Conservation (phyloP, 192 early-diverging fungal species). For the Podila horticola region DNA sequence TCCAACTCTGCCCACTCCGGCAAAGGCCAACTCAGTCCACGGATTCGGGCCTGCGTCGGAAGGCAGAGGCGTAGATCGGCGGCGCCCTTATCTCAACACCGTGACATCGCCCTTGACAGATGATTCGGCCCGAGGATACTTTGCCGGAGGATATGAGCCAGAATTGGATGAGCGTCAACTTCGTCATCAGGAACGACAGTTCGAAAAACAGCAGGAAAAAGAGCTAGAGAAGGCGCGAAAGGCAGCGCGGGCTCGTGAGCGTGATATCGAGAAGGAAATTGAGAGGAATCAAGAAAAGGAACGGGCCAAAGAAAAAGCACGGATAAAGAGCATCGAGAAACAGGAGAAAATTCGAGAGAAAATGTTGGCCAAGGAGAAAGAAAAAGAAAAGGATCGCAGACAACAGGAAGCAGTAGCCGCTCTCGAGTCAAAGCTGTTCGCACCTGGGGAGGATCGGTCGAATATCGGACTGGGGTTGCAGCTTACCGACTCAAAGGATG, state of each 20-base stretch:
- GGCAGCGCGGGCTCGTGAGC: constrained; percentile 11
- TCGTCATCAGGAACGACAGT: constrained; percentile 8
- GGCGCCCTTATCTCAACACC: background rate
- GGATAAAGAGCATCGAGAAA: constrained; percentile 17
- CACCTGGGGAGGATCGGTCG: background rate
- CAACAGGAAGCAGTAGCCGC: constrained; percentile 6
- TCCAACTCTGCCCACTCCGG: background rate
- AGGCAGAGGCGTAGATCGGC: background rate
- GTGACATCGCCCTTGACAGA: background rate
- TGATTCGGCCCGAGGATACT: background rate
- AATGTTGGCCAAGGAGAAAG: background rate
- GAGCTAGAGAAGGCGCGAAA: constrained; percentile 37
- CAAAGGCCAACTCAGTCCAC: background rate
- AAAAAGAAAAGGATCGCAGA: background rate
- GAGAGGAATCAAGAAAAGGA: constrained; percentile 5
- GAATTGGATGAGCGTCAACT: background rate
- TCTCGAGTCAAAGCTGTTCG: constrained; percentile 18
- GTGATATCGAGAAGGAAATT: constrained; percentile 28
- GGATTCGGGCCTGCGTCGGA: background rate
- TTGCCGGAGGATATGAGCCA: background rate
- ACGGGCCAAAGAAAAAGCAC: constrained; percentile 23
- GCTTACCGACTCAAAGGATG: background rate
- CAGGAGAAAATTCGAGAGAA: constrained; percentile 18
- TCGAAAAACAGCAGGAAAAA: constrained; percentile 26
- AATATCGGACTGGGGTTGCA: constrained; percentile 11